These are phyloP conservation scores for Phytophthora pistaciae DNA, from an alignment of 352 stramenopile species.

Conservation along the genomic window DNA sequence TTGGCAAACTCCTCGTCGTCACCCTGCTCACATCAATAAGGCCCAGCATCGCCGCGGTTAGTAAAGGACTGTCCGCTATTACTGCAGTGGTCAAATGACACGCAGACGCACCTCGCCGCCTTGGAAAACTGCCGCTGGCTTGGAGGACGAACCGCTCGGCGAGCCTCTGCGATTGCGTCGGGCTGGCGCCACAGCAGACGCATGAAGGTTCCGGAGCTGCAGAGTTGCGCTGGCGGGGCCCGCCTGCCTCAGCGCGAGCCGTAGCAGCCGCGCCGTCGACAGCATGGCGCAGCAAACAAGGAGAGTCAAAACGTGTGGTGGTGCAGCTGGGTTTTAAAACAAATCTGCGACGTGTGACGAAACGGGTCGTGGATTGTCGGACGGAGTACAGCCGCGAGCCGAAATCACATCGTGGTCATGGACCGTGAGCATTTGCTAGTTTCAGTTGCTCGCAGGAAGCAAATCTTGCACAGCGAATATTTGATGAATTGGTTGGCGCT, in stretches of 20 bases:
- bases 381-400: neutral
- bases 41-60: conserved; percentile 4
- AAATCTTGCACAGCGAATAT: neutral
- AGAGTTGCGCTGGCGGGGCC: conserved; percentile 11
- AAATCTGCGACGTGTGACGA: neutral
- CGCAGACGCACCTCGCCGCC: conserved; percentile 38
- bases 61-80: neutral
- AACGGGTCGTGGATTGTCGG: neutral
- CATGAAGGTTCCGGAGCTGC: conserved; percentile 49
- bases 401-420: neutral
- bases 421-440: neutral
- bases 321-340: neutral
- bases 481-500: neutral
- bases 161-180: conserved; percentile 54
- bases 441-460: conserved; percentile 1
- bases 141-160: conserved; percentile 23
- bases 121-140: conserved; percentile 38
- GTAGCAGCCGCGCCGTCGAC: conserved; percentile 25
- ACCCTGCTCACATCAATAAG: conserved; percentile 21
- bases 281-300: conserved; percentile 20
- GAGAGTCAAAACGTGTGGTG: conserved; percentile 14
- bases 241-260: conserved; percentile 32
- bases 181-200: conserved; percentile 42
- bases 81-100: neutral
- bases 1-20: conserved; percentile 52